A percentile compares a stretch with the other conserved stretches of the same genome.
Conservation (phyloP, 2,329 filamentous ascomycete species). For the Colletotrichum eremochloae region DNA sequence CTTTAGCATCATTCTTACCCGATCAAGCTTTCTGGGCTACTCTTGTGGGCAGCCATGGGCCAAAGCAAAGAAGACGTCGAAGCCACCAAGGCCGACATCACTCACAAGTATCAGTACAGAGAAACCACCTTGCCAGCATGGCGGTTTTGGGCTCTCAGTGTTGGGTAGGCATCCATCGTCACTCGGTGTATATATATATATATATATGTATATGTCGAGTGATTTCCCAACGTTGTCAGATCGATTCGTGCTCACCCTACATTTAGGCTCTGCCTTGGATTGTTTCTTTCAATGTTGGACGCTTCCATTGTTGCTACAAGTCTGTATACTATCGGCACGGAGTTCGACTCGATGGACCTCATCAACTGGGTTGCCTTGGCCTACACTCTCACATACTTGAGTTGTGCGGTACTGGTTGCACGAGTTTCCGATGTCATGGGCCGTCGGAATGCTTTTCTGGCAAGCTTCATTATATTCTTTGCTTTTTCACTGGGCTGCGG, state of each 20-base stretch:
- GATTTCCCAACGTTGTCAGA: background rate
- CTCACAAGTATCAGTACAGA: conserved; percentile 12
- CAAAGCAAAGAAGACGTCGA: conserved; percentile 17
- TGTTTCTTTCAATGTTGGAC: conserved; percentile 71
- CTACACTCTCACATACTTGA: conserved; percentile 69
- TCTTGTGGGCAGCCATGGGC: background rate
- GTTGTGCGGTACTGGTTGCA: conserved; percentile 69
- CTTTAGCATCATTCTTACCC: background rate
- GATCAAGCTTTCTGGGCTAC: background rate
- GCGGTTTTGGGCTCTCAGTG: conserved; percentile 52
- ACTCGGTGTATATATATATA: background rate
- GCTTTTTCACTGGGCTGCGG: conserved; percentile 69
- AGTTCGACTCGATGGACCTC: conserved; percentile 60
- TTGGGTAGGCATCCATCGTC: conserved; percentile 47
- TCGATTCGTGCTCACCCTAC: background rate
- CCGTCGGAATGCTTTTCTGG: conserved; percentile 63
- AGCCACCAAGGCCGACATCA: conserved; percentile 3
- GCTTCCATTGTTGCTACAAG: conserved; percentile 72
- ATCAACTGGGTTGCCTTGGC: conserved; percentile 69
- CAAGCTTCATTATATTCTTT: conserved; percentile 67
- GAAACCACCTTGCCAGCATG: conserved; percentile 45
- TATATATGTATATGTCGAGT: background rate
- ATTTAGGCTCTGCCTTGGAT: conserved; percentile 62
- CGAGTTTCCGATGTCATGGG: conserved; percentile 68
- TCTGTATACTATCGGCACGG: conserved; percentile 66